A percentile compares a stretch with the other conserved stretches of the same genome.
Conservation (phyloP, 352 stramenopile genomes). For the Globisporangium spiculum region DNA sequence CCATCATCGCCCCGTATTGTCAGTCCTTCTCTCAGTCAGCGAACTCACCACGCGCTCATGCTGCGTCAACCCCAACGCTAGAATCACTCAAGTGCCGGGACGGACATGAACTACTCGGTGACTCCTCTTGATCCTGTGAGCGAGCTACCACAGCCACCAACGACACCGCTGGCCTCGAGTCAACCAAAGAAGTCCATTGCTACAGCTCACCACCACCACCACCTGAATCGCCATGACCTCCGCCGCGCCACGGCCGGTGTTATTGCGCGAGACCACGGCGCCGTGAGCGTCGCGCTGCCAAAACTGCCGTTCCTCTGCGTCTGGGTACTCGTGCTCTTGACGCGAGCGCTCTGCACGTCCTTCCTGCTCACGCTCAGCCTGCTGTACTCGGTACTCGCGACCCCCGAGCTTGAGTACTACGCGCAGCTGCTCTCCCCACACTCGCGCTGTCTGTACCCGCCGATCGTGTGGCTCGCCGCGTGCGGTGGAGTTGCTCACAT, state of each 20-base stretch:
- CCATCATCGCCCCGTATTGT: background rate
- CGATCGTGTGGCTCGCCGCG: background rate
- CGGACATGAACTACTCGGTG: background rate
- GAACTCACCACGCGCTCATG: background rate
- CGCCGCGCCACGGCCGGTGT: background rate
- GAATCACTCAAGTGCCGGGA: background rate
- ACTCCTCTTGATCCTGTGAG: background rate
- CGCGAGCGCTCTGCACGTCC: slow-evolving; percentile 2
- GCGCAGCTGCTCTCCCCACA: slow-evolving; percentile 11
- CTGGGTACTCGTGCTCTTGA: slow-evolving; percentile 6
- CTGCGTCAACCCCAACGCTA: background rate
- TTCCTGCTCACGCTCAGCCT: slow-evolving; percentile 12
- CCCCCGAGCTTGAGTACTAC: slow-evolving; percentile 19
- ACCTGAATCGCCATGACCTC: background rate
- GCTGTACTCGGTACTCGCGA: slow-evolving; percentile 13
- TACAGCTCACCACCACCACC: background rate
- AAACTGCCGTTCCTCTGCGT: slow-evolving; percentile 7
- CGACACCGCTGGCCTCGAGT: background rate
- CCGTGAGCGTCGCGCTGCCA: slow-evolving; percentile 14
- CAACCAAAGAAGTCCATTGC: background rate
- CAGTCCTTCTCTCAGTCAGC: background rate
- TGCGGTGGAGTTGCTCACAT: background rate
- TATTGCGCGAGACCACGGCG: background rate
- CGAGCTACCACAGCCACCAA: background rate
- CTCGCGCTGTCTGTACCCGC: slow-evolving; percentile 1